Conservation (phyloP, 1,284 basidiomycete genomes). For the Neotropicomus parvogracilis region DNA sequence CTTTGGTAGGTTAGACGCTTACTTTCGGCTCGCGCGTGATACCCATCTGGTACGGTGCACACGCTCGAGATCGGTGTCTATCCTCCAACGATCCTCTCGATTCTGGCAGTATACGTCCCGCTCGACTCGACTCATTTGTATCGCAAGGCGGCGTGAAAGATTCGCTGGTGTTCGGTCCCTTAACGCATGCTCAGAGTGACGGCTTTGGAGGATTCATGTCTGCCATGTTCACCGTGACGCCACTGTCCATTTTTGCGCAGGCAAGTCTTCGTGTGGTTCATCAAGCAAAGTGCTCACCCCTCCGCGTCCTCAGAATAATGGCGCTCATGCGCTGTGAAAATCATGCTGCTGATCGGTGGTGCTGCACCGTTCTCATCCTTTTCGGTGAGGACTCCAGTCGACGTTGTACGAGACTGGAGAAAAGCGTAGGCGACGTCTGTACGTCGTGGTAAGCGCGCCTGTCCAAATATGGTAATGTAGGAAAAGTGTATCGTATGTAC, state of each 20-base stretch:
- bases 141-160: constrained; percentile 67
- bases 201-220: constrained; percentile 73
- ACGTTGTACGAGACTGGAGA: too few relatives aligned
- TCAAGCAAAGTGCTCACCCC: background rate
- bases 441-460: too few relatives aligned
- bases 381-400: too few relatives aligned
- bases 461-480: too few relatives aligned
- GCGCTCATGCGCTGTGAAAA: constrained; percentile 75
- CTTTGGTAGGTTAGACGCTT: constrained; percentile 47
- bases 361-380: constrained; percentile 68
- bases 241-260: constrained; percentile 78
- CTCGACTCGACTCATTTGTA: too few relatives aligned
- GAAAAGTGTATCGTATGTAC: too few relatives aligned
- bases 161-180: background rate
- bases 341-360: constrained; percentile 68
- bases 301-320: constrained; percentile 60
- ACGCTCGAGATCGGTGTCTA: constrained; percentile 80
- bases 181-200: constrained; percentile 47
- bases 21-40: background rate
- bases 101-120: constrained; percentile 64
- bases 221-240: constrained; percentile 77
- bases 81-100: constrained; percentile 77
- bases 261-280: constrained; percentile 23
- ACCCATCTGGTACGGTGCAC: constrained; percentile 51
- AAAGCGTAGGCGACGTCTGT: too few relatives aligned